phyloP scores from a whole-genome alignment of 805 yeast genomes.

The Nakazawaea wickerhamii region DNA sequence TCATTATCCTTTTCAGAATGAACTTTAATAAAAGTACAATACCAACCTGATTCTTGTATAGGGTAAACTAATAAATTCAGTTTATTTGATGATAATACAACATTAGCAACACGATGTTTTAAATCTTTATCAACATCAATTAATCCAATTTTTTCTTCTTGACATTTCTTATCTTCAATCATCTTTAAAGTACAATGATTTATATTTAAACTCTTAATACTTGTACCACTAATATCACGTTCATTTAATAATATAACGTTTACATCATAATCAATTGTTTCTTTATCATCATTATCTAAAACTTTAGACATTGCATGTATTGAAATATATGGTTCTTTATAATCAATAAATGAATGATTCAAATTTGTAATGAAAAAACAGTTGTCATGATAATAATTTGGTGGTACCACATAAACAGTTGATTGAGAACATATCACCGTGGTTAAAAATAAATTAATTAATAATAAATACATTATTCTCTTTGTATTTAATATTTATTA shows the following conservation, averaged over 20 bases:
- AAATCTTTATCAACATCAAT: constrained; percentile 8
- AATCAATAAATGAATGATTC: constrained; percentile 12
- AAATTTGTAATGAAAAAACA: constrained; percentile 13
- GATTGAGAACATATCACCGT: constrained; percentile 1
- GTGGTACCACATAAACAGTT: constrained; percentile 3
- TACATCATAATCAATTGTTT: constrained; percentile 4
- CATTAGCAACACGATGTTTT: constrained; percentile 5
- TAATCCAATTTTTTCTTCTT: constrained; percentile 7
- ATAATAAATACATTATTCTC: not conserved
- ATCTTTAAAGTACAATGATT: constrained; percentile 12
- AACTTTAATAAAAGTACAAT: constrained; percentile 11
- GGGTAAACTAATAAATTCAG: constrained; percentile 9
- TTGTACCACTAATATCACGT: constrained; percentile 1
- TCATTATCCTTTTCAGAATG: constrained; percentile 1
- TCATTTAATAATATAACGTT: constrained; percentile 11
- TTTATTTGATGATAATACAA: constrained; percentile 1
- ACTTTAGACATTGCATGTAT: constrained; percentile 5
- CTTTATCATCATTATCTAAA: not conserved
- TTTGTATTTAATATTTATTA: too few species aligned
- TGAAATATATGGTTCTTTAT: constrained; percentile 8
- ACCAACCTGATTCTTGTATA: constrained; percentile 10
- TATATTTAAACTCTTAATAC: constrained; percentile 2
- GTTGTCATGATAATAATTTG: constrained; percentile 11
- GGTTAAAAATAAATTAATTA: not conserved
- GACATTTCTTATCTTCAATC: constrained; percentile 11